These are phyloP conservation scores for Leptosphaerulina australis DNA, from an alignment of 2,329 filamentous ascomycete genomes.

Conservation along the genomic window DNA sequence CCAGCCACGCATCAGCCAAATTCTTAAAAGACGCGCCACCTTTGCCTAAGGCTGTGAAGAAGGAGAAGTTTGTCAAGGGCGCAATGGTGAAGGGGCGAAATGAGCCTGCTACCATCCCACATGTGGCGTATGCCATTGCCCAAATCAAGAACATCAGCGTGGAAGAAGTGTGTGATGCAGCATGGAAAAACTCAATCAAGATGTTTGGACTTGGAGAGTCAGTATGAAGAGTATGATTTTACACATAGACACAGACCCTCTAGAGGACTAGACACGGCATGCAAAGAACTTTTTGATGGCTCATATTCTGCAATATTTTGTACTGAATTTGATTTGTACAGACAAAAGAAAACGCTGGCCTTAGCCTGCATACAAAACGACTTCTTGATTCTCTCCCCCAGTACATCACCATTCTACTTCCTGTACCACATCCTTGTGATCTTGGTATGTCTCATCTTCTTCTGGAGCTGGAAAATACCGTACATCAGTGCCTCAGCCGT, in stretches of 20 bases:
- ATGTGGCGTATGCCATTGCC: constrained; percentile 87
- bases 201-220: constrained; percentile 49
- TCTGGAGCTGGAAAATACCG: constrained; percentile 76
- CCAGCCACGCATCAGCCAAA: constrained; percentile 83
- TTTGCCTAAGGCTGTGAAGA: constrained; percentile 85
- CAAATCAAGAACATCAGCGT: constrained; percentile 79
- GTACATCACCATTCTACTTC: constrained; percentile 47
- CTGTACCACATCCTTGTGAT: constrained; percentile 66
- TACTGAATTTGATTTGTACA: constrained; percentile 30
- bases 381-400: constrained; percentile 20
- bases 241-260: background rate
- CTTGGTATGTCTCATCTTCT: constrained; percentile 71
- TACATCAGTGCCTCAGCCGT: constrained; percentile 62
- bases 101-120: constrained; percentile 84
- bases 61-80: constrained; percentile 90
- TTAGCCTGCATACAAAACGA: constrained; percentile 31
- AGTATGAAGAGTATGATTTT: constrained; percentile 9
- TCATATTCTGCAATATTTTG: background rate
- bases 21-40: constrained; percentile 71
- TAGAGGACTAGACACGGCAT: background rate
- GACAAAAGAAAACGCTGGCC: constrained; percentile 20
- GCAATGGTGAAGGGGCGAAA: constrained; percentile 94
- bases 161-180: constrained; percentile 81
- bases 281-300: background rate
- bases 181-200: constrained; percentile 49